Conservation (phyloP, 352 stramenopile genomes). For the Globisporangium megalacanthum region DNA sequence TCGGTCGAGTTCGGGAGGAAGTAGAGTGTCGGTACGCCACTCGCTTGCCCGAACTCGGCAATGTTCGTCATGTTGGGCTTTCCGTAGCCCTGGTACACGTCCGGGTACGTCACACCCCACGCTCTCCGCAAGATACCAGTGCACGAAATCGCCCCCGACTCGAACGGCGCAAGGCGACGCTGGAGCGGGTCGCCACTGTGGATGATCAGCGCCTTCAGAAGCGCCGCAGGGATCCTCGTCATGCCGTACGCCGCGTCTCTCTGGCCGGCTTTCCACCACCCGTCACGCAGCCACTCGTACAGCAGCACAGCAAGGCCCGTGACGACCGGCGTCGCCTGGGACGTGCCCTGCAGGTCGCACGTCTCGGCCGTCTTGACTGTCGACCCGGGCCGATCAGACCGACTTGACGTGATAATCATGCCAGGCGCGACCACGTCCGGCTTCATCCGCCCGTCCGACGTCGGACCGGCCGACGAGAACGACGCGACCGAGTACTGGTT, state of each 20-base stretch:
- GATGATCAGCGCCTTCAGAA: conserved; percentile 77
- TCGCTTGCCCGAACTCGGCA: conserved; percentile 33
- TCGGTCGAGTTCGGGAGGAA: conserved; percentile 44
- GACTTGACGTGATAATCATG: conserved; percentile 70
- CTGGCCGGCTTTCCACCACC: conserved; percentile 65
- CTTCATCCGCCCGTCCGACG: conserved; percentile 79
- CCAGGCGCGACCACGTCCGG: conserved; percentile 85
- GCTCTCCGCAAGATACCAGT: conserved; percentile 17
- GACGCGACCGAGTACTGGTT: conserved; percentile 73
- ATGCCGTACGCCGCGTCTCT: conserved; percentile 54
- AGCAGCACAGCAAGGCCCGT: conserved; percentile 71
- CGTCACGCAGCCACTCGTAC: conserved; percentile 74
- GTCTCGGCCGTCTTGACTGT: conserved; percentile 45
- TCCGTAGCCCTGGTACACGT: conserved; percentile 76
- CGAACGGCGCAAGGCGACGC: conserved; percentile 33
- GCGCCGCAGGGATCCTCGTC: conserved; percentile 51
- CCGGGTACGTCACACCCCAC: conserved; percentile 39
- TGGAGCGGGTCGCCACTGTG: conserved; percentile 63
- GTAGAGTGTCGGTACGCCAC: conserved; percentile 27
- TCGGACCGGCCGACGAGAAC: conserved; percentile 84
- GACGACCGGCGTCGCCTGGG: conserved; percentile 67
- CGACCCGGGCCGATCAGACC: conserved; percentile 51
- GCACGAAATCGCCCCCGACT: conserved; percentile 47
- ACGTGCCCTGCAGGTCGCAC: conserved; percentile 75
- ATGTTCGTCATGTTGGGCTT: conserved; percentile 79